Conservation (phyloP, 73 alveolate species). For the Stentor coeruleus region DNA sequence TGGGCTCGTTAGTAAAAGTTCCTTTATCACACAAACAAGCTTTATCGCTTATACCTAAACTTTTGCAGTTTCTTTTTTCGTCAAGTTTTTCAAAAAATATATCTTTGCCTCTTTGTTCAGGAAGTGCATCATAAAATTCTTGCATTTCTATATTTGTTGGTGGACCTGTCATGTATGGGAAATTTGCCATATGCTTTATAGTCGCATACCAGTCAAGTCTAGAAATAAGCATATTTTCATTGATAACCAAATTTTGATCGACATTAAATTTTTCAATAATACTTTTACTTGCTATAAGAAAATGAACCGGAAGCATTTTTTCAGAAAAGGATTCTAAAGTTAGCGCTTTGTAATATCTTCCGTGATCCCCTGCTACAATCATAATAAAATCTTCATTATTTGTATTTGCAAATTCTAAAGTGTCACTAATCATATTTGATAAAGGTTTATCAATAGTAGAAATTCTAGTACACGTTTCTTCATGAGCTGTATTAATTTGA, state of each 20-base stretch:
- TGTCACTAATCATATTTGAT: not conserved
- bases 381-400: slow-evolving; percentile 1
- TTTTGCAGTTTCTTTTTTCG: not conserved
- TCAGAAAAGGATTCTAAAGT: not conserved
- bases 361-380: not conserved
- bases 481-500: not conserved
- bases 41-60: not conserved
- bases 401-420: not conserved
- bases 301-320: not conserved
- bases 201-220: slow-evolving; percentile 2
- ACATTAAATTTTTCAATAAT: not conserved
- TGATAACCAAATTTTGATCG: not conserved
- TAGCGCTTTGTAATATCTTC: not conserved
- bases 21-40: too few species aligned
- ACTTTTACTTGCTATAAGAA: not conserved
- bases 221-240: not conserved
- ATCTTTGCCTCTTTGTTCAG: not conserved
- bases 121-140: not conserved
- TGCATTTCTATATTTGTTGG: not conserved
- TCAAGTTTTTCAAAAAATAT: not conserved
- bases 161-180: not conserved
- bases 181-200: not conserved
- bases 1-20: too few species aligned
- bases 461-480: not conserved
- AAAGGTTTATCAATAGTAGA: not conserved